A percentile compares a stretch with the other conserved stretches of the same genome.
These are phyloP conservation scores for Coleophoma cylindrospora DNA, from an alignment of 2,329 filamentous ascomycete species.

Conservation along the genomic window DNA sequence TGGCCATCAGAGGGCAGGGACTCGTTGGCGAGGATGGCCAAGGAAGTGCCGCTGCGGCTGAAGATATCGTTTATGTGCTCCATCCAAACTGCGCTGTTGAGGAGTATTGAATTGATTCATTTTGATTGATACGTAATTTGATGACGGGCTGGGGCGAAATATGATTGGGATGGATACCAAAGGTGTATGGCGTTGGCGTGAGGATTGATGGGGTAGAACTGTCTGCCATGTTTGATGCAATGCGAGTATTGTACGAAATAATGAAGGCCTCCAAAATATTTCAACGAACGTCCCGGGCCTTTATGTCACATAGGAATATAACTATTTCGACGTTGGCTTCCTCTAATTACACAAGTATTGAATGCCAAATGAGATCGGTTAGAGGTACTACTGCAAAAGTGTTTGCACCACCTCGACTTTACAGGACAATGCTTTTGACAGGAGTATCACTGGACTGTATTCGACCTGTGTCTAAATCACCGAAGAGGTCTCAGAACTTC, in stretches of 20 bases:
- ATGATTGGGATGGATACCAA: constrained; percentile 7
- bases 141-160: too few relatives aligned
- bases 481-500: too few relatives aligned
- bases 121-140: background rate
- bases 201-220: background rate
- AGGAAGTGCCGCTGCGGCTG: constrained; percentile 34
- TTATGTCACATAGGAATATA: too few relatives aligned
- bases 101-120: constrained; percentile 21
- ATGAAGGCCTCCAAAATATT: background rate
- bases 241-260: background rate
- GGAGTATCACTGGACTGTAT: too few relatives aligned
- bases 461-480: too few relatives aligned
- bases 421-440: too few relatives aligned
- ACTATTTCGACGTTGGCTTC: too few relatives aligned
- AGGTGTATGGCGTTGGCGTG: constrained; percentile 5
- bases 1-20: constrained; percentile 66
- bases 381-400: too few relatives aligned
- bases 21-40: constrained; percentile 43
- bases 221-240: background rate
- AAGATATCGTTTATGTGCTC: constrained; percentile 72
- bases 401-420: too few relatives aligned
- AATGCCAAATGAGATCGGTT: too few relatives aligned
- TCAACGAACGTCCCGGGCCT: background rate
- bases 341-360: too few relatives aligned
- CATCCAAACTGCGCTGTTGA: constrained; percentile 93